phyloP scores from a whole-genome alignment of 331 rosid genomes.

The Malus hybrid region DNA sequence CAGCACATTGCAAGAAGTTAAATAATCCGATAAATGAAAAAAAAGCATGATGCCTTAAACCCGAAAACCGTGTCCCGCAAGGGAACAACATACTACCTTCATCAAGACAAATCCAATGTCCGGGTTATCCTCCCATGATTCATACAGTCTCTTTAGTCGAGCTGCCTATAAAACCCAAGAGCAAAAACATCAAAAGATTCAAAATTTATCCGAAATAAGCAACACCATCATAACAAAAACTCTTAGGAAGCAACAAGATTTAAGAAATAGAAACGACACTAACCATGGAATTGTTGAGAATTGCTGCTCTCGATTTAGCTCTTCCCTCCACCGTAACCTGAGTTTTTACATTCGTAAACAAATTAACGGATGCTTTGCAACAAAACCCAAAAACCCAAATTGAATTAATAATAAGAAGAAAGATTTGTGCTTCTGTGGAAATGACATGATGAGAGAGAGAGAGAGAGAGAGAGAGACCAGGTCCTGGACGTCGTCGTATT shows the following conservation, averaged over 20 bases:
- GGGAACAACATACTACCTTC: slow-evolving; percentile 50
- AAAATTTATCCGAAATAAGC: background rate
- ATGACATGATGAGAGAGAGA: background rate
- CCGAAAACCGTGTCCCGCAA: background rate
- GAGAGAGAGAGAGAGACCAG: slow-evolving; percentile 37
- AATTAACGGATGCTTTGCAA: background rate
- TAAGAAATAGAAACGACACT: background rate
- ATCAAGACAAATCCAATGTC: slow-evolving; percentile 80
- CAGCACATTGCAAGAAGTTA: background rate
- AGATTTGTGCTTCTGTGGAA: background rate
- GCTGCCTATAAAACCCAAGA: slow-evolving; percentile 41
- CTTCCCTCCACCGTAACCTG: slow-evolving; percentile 85
- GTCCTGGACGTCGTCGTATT: slow-evolving; percentile 36
- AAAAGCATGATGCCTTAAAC: background rate
- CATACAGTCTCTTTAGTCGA: slow-evolving; percentile 75
- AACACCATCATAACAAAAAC: background rate
- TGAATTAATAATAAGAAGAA: background rate
- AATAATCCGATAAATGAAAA: background rate
- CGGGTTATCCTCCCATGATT: slow-evolving; percentile 94
- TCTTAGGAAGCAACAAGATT: background rate
- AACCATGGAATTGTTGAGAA: slow-evolving; percentile 64
- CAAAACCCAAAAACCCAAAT: background rate
- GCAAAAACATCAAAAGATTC: background rate
- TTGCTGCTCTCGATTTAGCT: slow-evolving; percentile 73
- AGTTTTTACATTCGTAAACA: slow-evolving; percentile 4